Conservation (phyloP, 148 eudicot genomes). For the Vaccinium myrtillus region DNA sequence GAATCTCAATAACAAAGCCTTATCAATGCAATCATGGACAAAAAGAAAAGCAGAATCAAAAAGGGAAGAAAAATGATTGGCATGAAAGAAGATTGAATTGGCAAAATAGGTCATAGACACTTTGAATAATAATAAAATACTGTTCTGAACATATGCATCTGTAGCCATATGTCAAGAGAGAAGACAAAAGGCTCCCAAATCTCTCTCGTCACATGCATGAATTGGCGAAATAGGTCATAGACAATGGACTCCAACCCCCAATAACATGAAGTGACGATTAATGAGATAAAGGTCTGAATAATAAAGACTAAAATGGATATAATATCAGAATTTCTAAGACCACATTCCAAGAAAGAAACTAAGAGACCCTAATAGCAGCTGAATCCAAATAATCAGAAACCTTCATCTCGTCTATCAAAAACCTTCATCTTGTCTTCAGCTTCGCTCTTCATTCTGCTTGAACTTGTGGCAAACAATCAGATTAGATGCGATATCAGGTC, state of each 20-base stretch:
- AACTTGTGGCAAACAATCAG: background rate
- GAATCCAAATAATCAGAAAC: background rate
- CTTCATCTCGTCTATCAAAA: background rate
- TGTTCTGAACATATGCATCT: background rate
- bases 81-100: background rate
- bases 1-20: background rate
- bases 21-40: background rate
- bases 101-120: background rate
- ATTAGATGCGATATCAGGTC: background rate
- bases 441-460: background rate
- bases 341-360: background rate
- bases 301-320: background rate
- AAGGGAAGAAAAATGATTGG: background rate
- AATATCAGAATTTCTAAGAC: background rate
- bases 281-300: background rate
- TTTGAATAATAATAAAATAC: background rate
- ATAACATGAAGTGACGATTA: constrained; percentile 1
- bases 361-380: background rate
- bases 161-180: background rate
- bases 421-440: background rate
- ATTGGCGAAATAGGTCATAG: background rate
- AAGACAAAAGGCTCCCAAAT: background rate
- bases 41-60: background rate
- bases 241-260: background rate
- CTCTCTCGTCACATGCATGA: background rate